These are phyloP conservation scores for Pleurotus platypus DNA, from an alignment of 768 basidiomycete species.

Conservation along the genomic window DNA sequence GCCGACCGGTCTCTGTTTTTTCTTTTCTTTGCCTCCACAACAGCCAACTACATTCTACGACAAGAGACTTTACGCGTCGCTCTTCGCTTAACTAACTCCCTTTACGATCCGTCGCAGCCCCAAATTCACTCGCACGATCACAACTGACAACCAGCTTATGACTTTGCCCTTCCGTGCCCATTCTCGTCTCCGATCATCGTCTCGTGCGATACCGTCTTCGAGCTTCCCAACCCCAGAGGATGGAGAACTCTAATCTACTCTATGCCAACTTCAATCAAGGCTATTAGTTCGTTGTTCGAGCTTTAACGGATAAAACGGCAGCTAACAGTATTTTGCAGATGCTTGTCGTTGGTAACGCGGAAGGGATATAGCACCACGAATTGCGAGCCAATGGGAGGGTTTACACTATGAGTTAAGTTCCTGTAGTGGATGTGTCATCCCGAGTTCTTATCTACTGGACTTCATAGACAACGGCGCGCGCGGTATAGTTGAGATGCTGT, in stretches of 20 bases:
- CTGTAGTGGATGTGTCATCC: neutral
- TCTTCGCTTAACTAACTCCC: too few species aligned
- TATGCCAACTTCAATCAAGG: conserved; percentile 98
- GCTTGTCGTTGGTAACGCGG: conserved; percentile 91
- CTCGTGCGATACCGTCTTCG: too few species aligned
- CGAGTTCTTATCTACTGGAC: neutral
- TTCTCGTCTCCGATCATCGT: too few species aligned
- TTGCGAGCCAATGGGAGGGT: conserved; percentile 95
- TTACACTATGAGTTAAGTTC: conserved; percentile 83
- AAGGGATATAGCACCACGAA: conserved; percentile 98
- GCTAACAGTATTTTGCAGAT: conserved; percentile 37
- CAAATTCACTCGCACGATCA: too few species aligned
- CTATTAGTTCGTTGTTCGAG: conserved; percentile 63
- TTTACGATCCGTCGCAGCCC: too few species aligned
- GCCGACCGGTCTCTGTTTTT: too few species aligned
- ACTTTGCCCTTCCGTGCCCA: too few species aligned
- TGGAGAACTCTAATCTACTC: conserved; percentile 52
- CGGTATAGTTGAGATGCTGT: conserved; percentile 98
- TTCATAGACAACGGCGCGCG: conserved; percentile 85
- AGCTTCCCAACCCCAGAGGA: conserved; percentile 7
- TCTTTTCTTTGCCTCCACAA: too few species aligned
- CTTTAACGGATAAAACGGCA: neutral
- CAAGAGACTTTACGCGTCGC: too few species aligned
- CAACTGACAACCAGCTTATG: too few species aligned
- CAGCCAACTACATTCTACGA: too few species aligned